Base-by-base conservation (phyloP, 805 yeast species). In the Saturnispora halmiae region DNA sequence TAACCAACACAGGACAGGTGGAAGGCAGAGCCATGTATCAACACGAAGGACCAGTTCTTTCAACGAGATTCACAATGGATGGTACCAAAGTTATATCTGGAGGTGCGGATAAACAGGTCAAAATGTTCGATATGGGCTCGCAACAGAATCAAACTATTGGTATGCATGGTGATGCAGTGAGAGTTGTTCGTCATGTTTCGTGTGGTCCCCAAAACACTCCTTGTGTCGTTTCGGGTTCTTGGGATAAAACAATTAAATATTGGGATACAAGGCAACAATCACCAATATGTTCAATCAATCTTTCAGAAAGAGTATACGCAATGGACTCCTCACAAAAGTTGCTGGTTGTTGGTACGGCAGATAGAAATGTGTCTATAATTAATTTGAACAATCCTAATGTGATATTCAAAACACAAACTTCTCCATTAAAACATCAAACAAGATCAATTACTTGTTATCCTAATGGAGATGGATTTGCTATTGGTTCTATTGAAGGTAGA, bases 401-500 rank as follows among this genome's bases (percentile, higher is more conserved):
- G 42, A 81, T 90, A 34, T 87, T 83, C 65, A 84, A 83, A 56
- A 75, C 75, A 40, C 56, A 70, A 32, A 68, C 69, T 60, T 79
- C 94, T 15, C 94, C 96, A 13, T 69, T 92, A 52, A 86, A 87
- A 64, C 80, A 79, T 76, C 96, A 88, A 66, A 87, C 96, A 0
- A 70, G 95, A 47, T 65, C 81, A 2, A 69, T 92, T 1, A 66
- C 82, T 11, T 90, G 97, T 58, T 85, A 79, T 59, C 88, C 88
- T n/a, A 79, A 77, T 47, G 97, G 95, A 10, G 80, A 83, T 53
- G 96, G 97, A 8, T 92, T 73, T 61, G 96, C 95, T 1, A 64
- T 92, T 36, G 97, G 95, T 4, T 81, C 95, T 6, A 76, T 90
- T 35, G 98, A 92, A 64, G 97, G 97, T 26, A 73, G 98, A 50